Conservation (phyloP, 2,329 filamentous ascomycete genomes). For the Ascochyta clinopodiicola region DNA sequence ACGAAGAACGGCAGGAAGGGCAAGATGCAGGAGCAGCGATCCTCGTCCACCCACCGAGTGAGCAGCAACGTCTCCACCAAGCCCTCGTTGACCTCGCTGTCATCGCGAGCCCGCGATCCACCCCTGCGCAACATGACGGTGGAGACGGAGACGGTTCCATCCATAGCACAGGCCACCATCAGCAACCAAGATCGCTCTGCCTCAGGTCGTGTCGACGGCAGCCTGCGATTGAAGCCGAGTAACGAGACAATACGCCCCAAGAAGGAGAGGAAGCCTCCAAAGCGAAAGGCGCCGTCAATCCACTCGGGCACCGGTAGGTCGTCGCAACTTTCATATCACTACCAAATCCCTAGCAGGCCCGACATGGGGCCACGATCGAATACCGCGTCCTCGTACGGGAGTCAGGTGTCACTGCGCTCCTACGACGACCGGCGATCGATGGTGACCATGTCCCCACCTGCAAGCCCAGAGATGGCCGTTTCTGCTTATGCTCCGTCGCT, state of each 20-base stretch:
- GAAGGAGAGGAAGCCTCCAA: conserved; percentile 85
- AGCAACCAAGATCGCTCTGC: conserved; percentile 63
- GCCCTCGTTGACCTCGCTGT: conserved; percentile 72
- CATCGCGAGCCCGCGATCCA: conserved; percentile 71
- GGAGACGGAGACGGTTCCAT: conserved; percentile 93
- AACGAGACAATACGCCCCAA: conserved; percentile 95
- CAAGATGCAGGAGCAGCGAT: conserved; percentile 53
- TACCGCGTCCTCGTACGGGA: conserved; percentile 39
- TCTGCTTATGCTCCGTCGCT: conserved; percentile 34
- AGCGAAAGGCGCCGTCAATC: conserved; percentile 76
- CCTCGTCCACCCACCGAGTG: conserved; percentile 51
- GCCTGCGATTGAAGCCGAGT: conserved; percentile 84
- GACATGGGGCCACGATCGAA: conserved; percentile 32
- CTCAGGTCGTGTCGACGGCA: conserved; percentile 72
- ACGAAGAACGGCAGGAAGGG: conserved; percentile 32
- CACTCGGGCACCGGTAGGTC: conserved; percentile 75
- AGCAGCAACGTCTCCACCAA: conserved; percentile 61
- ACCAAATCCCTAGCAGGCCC: conserved; percentile 35
- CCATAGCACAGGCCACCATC: conserved; percentile 82
- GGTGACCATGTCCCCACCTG: conserved; percentile 31
- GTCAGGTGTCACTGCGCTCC: conserved; percentile 38
- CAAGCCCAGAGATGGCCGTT: conserved; percentile 38
- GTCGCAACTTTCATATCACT: conserved; percentile 44
- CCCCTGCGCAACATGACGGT: conserved; percentile 92
- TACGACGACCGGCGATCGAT: conserved; percentile 40